Conservation (phyloP, 352 stramenopile species). For the Globisporangium irregulare region DNA sequence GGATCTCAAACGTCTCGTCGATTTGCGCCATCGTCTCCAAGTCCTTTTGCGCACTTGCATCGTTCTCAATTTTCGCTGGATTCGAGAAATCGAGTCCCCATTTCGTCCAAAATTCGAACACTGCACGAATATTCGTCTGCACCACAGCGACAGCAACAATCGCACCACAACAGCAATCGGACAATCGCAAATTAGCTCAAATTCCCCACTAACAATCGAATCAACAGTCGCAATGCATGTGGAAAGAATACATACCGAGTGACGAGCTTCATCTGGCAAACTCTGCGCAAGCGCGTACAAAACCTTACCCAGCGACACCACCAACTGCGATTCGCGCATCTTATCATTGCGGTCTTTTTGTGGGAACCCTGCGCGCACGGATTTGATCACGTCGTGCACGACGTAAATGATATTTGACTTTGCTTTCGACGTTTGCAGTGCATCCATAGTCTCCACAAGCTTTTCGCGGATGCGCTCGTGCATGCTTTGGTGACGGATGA, state of each 20-base stretch:
- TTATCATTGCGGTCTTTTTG: constrained; percentile 75
- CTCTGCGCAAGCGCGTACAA: constrained; percentile 61
- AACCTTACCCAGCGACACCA: constrained; percentile 64
- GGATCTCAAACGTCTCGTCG: constrained; percentile 61
- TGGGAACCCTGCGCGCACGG: constrained; percentile 59
- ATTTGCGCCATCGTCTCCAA: constrained; percentile 46
- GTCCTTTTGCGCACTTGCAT: constrained; percentile 30
- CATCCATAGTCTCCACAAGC: constrained; percentile 58
- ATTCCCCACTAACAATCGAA: not conserved
- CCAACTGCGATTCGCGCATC: constrained; percentile 67
- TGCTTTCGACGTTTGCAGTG: constrained; percentile 62
- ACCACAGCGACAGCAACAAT: not conserved
- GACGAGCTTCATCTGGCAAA: constrained; percentile 51
- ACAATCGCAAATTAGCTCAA: constrained; percentile 10
- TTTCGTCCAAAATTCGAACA: constrained; percentile 84
- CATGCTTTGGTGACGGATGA: constrained; percentile 73
- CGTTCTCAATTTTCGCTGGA: constrained; percentile 22
- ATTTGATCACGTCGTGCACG: constrained; percentile 81
- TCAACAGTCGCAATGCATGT: not conserved
- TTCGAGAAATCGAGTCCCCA: constrained; percentile 69
- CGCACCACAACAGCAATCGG: constrained; percentile 1
- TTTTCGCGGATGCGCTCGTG: constrained; percentile 72
- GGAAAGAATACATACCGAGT: constrained; percentile 50
- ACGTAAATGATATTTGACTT: constrained; percentile 80
- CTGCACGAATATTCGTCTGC: constrained; percentile 65